Evolutionary conservation across 352 stramenopile species (phyloP).

Genomic region (Phytopythium vexans): DNA sequence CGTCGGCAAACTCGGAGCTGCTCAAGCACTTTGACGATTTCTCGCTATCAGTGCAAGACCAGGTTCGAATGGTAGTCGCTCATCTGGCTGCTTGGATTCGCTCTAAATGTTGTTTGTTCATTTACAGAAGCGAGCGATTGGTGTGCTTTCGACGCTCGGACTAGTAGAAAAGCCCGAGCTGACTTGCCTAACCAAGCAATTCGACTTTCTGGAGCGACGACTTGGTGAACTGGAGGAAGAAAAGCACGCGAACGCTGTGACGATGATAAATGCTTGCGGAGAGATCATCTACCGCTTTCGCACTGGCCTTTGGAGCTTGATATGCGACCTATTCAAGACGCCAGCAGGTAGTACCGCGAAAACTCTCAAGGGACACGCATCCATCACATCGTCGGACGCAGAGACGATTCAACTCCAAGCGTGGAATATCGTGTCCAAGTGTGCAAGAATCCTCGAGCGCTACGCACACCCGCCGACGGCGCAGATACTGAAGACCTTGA

Average conservation of each 20-base stretch:
- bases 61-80: conserved; percentile 19
- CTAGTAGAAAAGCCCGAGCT: conserved; percentile 65
- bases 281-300: conserved; percentile 61
- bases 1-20: conserved; percentile 54
- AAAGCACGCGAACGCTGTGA: conserved; percentile 10
- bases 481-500: conserved; percentile 44
- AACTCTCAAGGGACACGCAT: conserved; percentile 12
- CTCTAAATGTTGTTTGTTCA: conserved; percentile 1
- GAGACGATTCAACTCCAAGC: conserved; percentile 64
- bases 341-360: conserved; percentile 17
- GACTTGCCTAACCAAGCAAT: conserved; percentile 67
- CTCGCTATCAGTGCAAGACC: conserved; percentile 52
- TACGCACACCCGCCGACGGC: conserved; percentile 39
- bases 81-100: not conserved
- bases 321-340: conserved; percentile 73
- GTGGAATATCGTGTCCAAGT: conserved; percentile 51
- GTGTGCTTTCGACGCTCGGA: conserved; percentile 48
- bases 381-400: conserved; percentile 60
- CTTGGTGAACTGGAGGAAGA: conserved; percentile 28
- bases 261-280: conserved; percentile 54
- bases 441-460: conserved; percentile 43
- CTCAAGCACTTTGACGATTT: conserved; percentile 63
- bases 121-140: conserved; percentile 51
- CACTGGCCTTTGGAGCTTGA: conserved; percentile 64
- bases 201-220: conserved; percentile 56